Evolutionary conservation across 2,329 filamentous ascomycete genomes (phyloP).

Genomic region (Colletotrichum higginsianum): DNA sequence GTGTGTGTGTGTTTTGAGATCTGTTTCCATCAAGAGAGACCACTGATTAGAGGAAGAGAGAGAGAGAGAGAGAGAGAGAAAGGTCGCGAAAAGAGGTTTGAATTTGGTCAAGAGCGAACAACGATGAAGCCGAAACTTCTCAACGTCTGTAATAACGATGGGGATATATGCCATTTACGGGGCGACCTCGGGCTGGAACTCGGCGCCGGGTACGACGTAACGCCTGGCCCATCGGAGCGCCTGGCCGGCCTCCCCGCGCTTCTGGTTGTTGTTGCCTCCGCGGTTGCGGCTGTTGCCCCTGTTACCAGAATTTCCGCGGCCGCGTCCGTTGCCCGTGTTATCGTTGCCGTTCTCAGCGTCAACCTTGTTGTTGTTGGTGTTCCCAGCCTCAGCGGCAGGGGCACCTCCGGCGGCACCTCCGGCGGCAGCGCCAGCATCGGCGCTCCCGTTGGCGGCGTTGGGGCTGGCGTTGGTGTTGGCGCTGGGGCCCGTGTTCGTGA

Average conservation of each 20-base stretch:
- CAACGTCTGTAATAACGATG: not conserved
- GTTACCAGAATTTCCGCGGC: not conserved
- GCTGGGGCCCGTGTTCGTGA: conserved; percentile 29
- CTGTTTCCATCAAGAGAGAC: not conserved
- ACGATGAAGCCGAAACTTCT: conserved; percentile 13
- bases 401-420: conserved; percentile 7
- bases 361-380: conserved; percentile 10
- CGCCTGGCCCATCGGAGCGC: conserved; percentile 36
- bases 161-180: conserved; percentile 11
- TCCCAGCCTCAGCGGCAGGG: not conserved
- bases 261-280: conserved; percentile 11
- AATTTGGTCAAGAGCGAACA: not conserved
- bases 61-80: not conserved
- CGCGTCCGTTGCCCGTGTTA: conserved; percentile 18
- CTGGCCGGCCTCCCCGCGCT: not conserved
- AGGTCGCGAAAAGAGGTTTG: not conserved
- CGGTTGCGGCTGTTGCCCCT: conserved; percentile 14
- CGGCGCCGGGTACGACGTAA: conserved; percentile 32
- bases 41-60: conserved; percentile 13
- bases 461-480: conserved; percentile 16
- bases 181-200: conserved; percentile 28
- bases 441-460: conserved; percentile 5
- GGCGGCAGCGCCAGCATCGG: conserved; percentile 35
- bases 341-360: conserved; percentile 27
- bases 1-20: not conserved